Evolutionary conservation across 2,329 filamentous ascomycete species (phyloP), one percentile per base, ranked within the genome.

Genomic region (Fusarium foetens): DNA sequence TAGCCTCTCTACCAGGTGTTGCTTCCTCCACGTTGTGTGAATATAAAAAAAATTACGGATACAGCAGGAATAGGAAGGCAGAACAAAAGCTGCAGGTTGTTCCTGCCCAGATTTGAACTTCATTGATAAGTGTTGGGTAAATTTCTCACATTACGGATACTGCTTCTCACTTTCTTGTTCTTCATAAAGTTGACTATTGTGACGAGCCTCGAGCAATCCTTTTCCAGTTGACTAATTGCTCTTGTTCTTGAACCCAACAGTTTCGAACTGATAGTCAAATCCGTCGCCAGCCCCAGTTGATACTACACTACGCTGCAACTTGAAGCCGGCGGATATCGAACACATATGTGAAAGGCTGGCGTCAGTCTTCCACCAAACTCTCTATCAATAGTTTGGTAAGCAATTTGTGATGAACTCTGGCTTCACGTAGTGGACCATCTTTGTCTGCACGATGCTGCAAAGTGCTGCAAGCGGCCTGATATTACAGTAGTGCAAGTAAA

Each of bases 391-490:
- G 23, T 43, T 45, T 45, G 25, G 33, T 31, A 29, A 59, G 21
- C 21, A 43, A 53, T 33, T 25, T 19, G 25, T 64, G 25, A 58
- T 46, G 25, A 31, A 35, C 55, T 63, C 59, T 66, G 53, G 45
- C 48, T 66, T 58, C 48, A 43, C 57, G 41, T 59, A 55, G 74
- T 71, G 66, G 71, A 59, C 54, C 74, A 60, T 38, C 41, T 69
- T 63, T 57, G 41, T 25, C 39, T 57, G 29, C 53, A 57, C 23
- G 39, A n/a, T 31, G 53, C 39, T 77, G 71, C 74, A 76, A 57
- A 57, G 63, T 68, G 76, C 71, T 76, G 61, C 63, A 76, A 76
- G 53, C 53, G 66, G 71, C 49, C 62, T 73, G 60, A 58, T 69
- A 52, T 63, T 70, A 39, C 49, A 27, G 35, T 53, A 70, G 60